Base-by-base conservation (phyloP, 441 rosid species). In the Eruca vesicaria region DNA sequence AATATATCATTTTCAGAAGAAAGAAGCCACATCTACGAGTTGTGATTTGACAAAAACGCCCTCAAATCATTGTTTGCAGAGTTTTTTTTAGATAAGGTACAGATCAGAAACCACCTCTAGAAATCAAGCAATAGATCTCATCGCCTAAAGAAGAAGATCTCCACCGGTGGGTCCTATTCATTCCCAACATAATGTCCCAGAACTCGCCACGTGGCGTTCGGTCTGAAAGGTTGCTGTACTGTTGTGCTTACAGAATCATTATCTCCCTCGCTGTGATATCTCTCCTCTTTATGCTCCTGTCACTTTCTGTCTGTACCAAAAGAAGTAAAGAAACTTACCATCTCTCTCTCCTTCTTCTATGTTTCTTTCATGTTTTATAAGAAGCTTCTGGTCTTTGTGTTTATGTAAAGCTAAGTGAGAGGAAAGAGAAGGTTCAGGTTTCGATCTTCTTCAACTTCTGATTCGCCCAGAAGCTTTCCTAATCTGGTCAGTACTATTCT, bases 221-320 rank as follows among this genome's bases (percentile, higher is more conserved):
- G 41, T 41, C 31, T 43, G 21, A 16, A 32, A 19, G 68, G 21
- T 69, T 71, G 10, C 28, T 50, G 73, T 72, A 60, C 80, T 66
- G 77, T 72, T 78, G 73, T 48, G 50, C 66, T 16, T 52, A 60
- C 41, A 61, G 77, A 66, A 71, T 78, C 80, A 48, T 66, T 77
- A 71, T 77, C 77, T 71, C 80, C 68, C 28, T 71, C 55, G 76
- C 71, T 76, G 80, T 70, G 70, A 76, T 65, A 56, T 76, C 55
- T 63, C 65, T 29, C 56, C 23, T 68, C 67, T 77, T 66, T 78
- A 48, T 72, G 35, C 58, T 78, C 56, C 63, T 72, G 77, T 78
- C 81, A 1, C 80, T 77, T 58, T 77, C 80, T 77, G 76, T 71
- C 80, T 70, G 8, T 33, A 33, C 72, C 66, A 14, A 63, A 77